phyloP scores from a whole-genome alignment of 768 basidiomycete genomes.

The Suillus bovinus region DNA sequence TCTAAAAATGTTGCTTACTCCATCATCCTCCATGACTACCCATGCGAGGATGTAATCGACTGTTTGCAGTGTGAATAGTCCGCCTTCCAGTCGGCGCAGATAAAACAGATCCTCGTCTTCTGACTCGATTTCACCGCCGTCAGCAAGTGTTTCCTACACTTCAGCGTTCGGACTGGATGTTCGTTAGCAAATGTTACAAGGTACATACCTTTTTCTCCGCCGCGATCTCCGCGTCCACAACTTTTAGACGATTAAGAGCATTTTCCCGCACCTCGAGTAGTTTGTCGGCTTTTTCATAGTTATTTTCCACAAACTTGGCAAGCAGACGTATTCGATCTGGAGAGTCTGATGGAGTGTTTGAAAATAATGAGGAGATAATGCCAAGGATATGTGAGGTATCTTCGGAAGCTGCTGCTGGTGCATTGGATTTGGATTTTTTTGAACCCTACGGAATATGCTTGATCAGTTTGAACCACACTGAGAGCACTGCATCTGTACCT shows the following conservation, averaged over 20 bases:
- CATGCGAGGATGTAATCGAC: constrained; percentile 94
- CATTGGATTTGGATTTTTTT: constrained; percentile 64
- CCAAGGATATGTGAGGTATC: constrained; percentile 88
- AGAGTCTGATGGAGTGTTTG: constrained; percentile 85
- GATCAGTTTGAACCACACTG: neutral
- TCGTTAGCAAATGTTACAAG: constrained; percentile 2
- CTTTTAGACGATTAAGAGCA: constrained; percentile 58
- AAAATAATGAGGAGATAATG: constrained; percentile 84
- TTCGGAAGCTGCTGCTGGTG: constrained; percentile 60
- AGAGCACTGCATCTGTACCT: constrained; percentile 45
- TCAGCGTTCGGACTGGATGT: neutral
- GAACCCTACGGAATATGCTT: constrained; percentile 32
- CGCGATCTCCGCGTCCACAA: constrained; percentile 66
- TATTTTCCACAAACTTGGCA: constrained; percentile 89
- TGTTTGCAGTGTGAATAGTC: constrained; percentile 86
- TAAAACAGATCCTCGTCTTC: constrained; percentile 81
- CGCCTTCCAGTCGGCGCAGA: constrained; percentile 83
- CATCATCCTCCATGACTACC: constrained; percentile 98
- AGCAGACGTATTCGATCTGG: constrained; percentile 77
- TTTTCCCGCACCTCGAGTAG: constrained; percentile 83
- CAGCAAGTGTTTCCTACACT: constrained; percentile 50
- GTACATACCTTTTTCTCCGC: constrained; percentile 62
- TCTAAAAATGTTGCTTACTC: constrained; percentile 53
- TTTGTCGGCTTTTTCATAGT: constrained; percentile 95
- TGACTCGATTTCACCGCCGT: constrained; percentile 54